Percentiles rank a stretch among this genome's conserved stretches.
phyloP scores from a whole-genome alignment of 1,139 yeast genomes.

The Scheffersomyces cryptocercus region DNA sequence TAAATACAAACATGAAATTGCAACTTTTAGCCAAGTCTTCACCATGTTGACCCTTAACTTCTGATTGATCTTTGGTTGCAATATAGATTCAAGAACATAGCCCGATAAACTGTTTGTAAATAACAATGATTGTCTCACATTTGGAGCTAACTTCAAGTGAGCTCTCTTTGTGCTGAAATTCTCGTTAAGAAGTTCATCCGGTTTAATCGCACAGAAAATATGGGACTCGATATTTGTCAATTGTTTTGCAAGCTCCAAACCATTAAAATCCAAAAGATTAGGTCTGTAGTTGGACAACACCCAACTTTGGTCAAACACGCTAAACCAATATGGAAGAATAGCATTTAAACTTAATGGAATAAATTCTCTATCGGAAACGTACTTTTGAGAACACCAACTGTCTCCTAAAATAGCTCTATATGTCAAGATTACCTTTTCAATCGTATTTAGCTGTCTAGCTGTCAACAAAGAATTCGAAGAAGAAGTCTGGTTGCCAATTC shows the following conservation, averaged over 20 bases:
- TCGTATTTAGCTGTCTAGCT: slow-evolving; percentile 38
- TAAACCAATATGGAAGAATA: slow-evolving; percentile 39
- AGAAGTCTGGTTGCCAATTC: slow-evolving; percentile 44
- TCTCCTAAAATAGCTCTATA: slow-evolving; percentile 51
- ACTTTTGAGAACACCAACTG: slow-evolving; percentile 47
- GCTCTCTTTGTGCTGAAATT: slow-evolving; percentile 70
- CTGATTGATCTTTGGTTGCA: slow-evolving; percentile 51
- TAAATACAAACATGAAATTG: slow-evolving; percentile 76
- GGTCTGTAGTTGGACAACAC: slow-evolving; percentile 49
- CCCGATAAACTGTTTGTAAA: slow-evolving; percentile 81
- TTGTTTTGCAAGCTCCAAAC: slow-evolving; percentile 83
- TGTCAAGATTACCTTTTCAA: slow-evolving; percentile 48
- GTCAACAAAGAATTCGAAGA: slow-evolving; percentile 40
- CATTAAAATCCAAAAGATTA: slow-evolving; percentile 67
- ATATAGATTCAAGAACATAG: slow-evolving; percentile 77
- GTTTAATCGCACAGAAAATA: slow-evolving; percentile 64
- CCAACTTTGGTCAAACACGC: slow-evolving; percentile 47
- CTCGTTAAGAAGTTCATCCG: slow-evolving; percentile 74
- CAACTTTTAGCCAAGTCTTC: slow-evolving; percentile 82
- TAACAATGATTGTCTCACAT: slow-evolving; percentile 65
- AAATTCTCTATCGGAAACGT: slow-evolving; percentile 27
- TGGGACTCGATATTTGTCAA: slow-evolving; percentile 77
- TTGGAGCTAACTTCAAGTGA: slow-evolving; percentile 65
- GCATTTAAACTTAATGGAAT: slow-evolving; percentile 27
- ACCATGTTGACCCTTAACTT: slow-evolving; percentile 60